These are phyloP conservation scores for Cercophora newfieldiana DNA, from an alignment of 495 filamentous ascomycete species.

Conservation along the genomic window DNA sequence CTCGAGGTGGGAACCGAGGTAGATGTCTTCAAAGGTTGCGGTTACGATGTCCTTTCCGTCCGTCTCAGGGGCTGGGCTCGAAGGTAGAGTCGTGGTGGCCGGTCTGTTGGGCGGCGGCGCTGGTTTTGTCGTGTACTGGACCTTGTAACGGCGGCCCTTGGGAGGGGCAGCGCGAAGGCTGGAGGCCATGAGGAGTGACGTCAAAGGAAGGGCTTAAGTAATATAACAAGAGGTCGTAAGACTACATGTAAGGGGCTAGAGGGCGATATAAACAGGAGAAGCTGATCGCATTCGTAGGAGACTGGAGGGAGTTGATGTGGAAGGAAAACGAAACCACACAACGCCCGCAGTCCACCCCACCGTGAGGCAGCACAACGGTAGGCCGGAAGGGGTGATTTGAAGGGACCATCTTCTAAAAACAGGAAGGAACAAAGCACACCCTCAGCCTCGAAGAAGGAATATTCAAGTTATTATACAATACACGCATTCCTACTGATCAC, in stretches of 20 bases:
- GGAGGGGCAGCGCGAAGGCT: neutral
- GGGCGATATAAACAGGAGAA: no score
- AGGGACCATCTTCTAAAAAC: neutral
- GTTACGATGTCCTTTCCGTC: neutral
- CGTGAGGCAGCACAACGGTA: neutral
- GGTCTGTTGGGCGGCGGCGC: no score
- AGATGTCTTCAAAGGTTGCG: slow-evolving; percentile 6
- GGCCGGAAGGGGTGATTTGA: neutral
- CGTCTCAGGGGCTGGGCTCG: neutral
- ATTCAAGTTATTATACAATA: neutral
- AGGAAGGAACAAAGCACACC: neutral
- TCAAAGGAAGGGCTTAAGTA: neutral
- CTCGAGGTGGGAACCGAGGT: slow-evolving; percentile 6
- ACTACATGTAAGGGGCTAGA: neutral
- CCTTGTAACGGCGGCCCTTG: neutral
- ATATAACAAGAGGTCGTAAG: neutral
- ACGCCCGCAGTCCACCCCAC: neutral
- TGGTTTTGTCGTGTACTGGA: neutral
- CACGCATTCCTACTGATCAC: neutral
- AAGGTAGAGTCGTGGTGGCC: neutral
- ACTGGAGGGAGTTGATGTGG: neutral
- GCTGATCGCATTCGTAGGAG: no score
- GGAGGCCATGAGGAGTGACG: neutral
- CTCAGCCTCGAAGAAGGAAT: neutral
- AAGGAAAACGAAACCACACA: neutral